phyloP scores from a whole-genome alignment of 805 yeast genomes.

The Tetrapisispora phaffii region DNA sequence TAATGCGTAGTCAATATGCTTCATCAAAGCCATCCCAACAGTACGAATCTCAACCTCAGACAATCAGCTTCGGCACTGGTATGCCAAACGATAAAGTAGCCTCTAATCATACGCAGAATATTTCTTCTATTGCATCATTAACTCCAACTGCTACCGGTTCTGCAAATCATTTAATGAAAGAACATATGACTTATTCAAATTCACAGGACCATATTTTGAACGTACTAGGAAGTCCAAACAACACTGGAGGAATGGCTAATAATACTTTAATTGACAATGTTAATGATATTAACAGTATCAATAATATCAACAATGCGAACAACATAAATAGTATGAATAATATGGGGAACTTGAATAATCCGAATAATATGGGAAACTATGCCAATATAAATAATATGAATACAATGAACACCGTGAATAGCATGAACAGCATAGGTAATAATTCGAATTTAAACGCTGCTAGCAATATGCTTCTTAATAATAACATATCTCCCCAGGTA shows the following conservation, averaged over 20 bases:
- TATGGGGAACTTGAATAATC: background rate
- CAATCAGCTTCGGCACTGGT: constrained; percentile 9
- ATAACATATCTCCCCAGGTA: background rate
- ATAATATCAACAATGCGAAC: background rate
- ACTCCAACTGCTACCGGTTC: constrained; percentile 24
- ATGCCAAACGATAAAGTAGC: background rate
- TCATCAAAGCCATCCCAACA: background rate
- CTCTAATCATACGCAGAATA: background rate
- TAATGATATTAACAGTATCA: background rate
- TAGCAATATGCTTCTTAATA: background rate
- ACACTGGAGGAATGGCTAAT: background rate
- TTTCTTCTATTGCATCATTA: background rate
- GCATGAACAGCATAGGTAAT: background rate
- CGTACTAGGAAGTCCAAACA: background rate
- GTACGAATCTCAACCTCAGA: constrained; percentile 8
- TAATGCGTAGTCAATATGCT: constrained; percentile 20
- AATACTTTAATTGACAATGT: background rate
- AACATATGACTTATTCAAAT: constrained; percentile 6
- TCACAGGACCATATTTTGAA: background rate
- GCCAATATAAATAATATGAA: background rate
- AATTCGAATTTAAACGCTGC: background rate
- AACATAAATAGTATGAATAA: background rate
- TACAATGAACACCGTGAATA: background rate
- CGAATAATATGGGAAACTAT: too few species aligned
- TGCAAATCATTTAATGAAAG: constrained; percentile 26